Base-by-base conservation (phyloP, 768 basidiomycete species). In the Plicaturopsis crispa region DNA sequence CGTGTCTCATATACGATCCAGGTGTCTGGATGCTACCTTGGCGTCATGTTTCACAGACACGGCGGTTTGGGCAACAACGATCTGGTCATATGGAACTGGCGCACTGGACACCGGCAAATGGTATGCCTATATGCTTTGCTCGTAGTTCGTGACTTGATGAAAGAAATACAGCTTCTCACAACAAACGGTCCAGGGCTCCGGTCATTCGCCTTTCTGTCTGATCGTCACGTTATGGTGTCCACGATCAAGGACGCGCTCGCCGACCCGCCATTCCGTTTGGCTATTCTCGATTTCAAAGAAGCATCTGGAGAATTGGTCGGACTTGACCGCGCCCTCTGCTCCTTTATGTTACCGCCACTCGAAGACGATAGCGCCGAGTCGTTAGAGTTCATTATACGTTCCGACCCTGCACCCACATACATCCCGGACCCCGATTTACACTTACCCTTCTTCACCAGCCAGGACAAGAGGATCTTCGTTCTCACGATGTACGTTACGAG, bases 1-100 rank as follows among this genome's bases (percentile, higher is more conserved):
- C 24, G 23, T 10, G 36, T 60, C 24, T 60, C 67, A 19, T 75
- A 67, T 45, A 56, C 60, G 24, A 63, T 84, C n/a, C 79, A 80
- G 52, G 59, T 79, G 11, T 72, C 70, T 33, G 66, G 65, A 5
- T 67, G 78, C 21, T 61, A 63, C 21, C 44, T 84, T 13, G 75
- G 66, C 8, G 53, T 83, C 28, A 59, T 75, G 5, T 73, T 73
- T 38, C 44, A 60, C 36, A n/a, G n/a, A n/a, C 55, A 56, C 40
- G 41, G 41, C 6, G 60, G 57, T 26, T 42, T 39, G 5, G 50
- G 51, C 23, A 61, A 60, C 33, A 70, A 65, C 21, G 71, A 76
- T 45, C 51, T 83, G 10, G 56, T 70, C 17, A 57, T 80, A 16
- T 84, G 78, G 80, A 69, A 84, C 39, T 84, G 81, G 83, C 73